phyloP scores from a whole-genome alignment of 345 rosid genomes.

The Eucalyptus regnans region DNA sequence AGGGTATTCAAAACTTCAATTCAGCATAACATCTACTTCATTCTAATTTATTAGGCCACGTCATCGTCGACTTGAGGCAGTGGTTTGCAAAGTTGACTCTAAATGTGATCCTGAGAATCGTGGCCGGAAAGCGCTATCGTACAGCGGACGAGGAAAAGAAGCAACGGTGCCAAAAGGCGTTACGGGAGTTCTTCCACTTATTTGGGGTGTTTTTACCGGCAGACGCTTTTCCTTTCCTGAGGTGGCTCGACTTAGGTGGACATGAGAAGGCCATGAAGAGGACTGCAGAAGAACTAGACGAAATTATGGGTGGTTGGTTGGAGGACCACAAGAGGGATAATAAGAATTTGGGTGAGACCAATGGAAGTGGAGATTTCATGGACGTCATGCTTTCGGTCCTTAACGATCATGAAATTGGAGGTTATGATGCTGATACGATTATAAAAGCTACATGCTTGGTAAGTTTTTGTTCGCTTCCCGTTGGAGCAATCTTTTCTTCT shows the following conservation, averaged over 20 bases:
- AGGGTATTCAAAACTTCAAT: not conserved
- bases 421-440: not conserved
- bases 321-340: slow-evolving; percentile 2
- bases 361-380: slow-evolving; percentile 2
- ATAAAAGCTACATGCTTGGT: not conserved
- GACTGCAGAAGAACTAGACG: slow-evolving; percentile 1
- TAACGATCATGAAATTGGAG: not conserved
- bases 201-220: not conserved
- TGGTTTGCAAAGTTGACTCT: slow-evolving; percentile 11
- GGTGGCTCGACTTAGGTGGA: slow-evolving; percentile 14
- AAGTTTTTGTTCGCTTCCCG: not conserved
- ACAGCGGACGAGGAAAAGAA: slow-evolving; percentile 4
- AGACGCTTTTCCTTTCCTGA: slow-evolving; percentile 10
- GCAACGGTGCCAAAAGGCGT: not conserved
- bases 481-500: not conserved
- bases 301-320: not conserved
- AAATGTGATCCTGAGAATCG: slow-evolving; percentile 10
- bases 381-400: not conserved
- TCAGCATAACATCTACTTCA: not conserved
- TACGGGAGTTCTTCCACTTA: not conserved
- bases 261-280: slow-evolving; percentile 10
- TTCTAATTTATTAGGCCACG: not conserved
- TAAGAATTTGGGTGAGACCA: not conserved
- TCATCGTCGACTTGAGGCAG: slow-evolving; percentile 12
- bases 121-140: slow-evolving; percentile 18